Evolutionary conservation across 78 protist species (phyloP).

Genomic region (Reticulomyxa filosa): DNA sequence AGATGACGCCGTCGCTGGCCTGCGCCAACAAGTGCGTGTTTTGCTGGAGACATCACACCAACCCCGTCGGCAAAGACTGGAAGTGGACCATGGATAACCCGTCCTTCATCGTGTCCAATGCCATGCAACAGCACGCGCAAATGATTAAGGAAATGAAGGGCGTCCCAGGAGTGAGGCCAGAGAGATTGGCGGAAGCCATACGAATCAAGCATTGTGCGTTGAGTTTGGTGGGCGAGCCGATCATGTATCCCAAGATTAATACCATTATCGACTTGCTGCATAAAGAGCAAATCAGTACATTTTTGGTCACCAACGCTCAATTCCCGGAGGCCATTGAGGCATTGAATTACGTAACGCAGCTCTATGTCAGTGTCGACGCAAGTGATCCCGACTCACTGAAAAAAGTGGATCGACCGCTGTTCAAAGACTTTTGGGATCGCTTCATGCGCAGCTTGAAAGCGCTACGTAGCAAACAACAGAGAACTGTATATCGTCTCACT

Average conservation of each 20-base stretch:
- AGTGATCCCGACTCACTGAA: slow-evolving; percentile 33
- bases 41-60: slow-evolving; percentile 80
- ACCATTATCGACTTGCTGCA: slow-evolving; percentile 34
- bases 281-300: slow-evolving; percentile 38
- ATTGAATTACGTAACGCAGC: slow-evolving; percentile 53
- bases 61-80: slow-evolving; percentile 44
- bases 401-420: slow-evolving; percentile 60
- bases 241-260: slow-evolving; percentile 62
- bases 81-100: slow-evolving; percentile 4
- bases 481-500: slow-evolving; percentile 68
- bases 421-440: slow-evolving; percentile 66
- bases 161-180: slow-evolving; percentile 33
- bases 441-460: slow-evolving; percentile 15
- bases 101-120: neutral
- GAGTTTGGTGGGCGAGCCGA: slow-evolving; percentile 79
- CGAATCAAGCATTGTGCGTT: slow-evolving; percentile 54
- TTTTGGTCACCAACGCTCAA: slow-evolving; percentile 79
- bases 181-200: slow-evolving; percentile 28
- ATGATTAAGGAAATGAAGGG: slow-evolving; percentile 31
- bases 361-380: slow-evolving; percentile 68
- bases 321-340: slow-evolving; percentile 43
- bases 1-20: slow-evolving; percentile 51
- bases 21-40: slow-evolving; percentile 82
- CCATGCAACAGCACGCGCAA: slow-evolving; percentile 12
- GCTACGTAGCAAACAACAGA: slow-evolving; percentile 13